Conservation (phyloP, 2,329 filamentous ascomycete species). For the Cordyceps militaris region DNA sequence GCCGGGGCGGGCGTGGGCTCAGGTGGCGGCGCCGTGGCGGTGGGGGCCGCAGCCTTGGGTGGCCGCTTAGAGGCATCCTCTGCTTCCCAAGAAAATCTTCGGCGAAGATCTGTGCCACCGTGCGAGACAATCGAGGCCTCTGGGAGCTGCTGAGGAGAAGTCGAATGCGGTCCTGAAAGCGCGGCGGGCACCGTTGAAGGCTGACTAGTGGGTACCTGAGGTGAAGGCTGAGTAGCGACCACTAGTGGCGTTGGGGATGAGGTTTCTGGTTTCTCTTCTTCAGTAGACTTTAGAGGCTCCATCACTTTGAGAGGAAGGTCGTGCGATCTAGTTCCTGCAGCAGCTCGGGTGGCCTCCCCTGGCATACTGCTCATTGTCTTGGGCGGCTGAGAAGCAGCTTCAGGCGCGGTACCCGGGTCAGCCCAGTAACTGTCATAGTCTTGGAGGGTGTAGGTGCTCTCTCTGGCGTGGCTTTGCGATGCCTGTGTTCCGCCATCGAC, state of each 20-base stretch:
- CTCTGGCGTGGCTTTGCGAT: conserved; percentile 26
- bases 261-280: background rate
- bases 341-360: background rate
- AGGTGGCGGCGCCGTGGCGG: background rate
- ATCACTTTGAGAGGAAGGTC: background rate
- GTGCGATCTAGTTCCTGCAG: background rate
- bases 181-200: background rate
- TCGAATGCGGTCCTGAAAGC: background rate
- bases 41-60: background rate
- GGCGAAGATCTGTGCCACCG: conserved; percentile 16
- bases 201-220: background rate
- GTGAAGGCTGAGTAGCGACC: background rate
- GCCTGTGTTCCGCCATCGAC: background rate
- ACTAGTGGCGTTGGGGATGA: background rate
- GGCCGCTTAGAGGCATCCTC: conserved; percentile 15
- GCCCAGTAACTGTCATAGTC: conserved; percentile 65
- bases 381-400: background rate
- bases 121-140: background rate
- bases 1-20: background rate
- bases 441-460: conserved; percentile 57
- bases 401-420: conserved; percentile 21
- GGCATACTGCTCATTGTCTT: background rate
- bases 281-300: background rate
- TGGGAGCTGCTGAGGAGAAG: background rate
- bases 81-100: conserved; percentile 34